Base-by-base conservation (phyloP, 768 basidiomycete genomes). In the Gymnopilus dilepis region DNA sequence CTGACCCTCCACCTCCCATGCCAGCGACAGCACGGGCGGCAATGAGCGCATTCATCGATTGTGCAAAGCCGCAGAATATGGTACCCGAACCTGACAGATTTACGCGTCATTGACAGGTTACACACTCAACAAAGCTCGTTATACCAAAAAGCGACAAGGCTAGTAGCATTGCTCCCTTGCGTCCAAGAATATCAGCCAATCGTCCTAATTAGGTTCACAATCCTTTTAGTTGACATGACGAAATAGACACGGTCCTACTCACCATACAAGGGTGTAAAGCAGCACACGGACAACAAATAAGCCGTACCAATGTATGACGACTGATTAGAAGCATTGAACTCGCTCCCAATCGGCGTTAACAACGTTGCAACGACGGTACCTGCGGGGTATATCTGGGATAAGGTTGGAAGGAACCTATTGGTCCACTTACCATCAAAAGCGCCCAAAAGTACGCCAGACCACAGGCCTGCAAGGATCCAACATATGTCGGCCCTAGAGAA, bases 221-320 rank as follows among this genome's bases (percentile, higher is more conserved):
- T 65, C 51, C 33, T 43, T 38, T 57, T 42, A 55, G 59, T 55
- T 64, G 21, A 47, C 40, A 59, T 88, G 67, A 69, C 62, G 62
- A 59, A 41, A 67, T 57, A 55, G 15, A 8, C 52, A 69, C 66
- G n/a, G n/a, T 51, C 22, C 43, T 21, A 74, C 82, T 67, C 63
- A 88, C 92, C 92, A 80, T 94, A 94, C 65, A 94, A 76, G 60
- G 94, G 95, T 21, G 94, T 94, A 74, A 95, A 95, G 76, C 92
- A 95, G 70, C 94, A 95, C 40, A 95, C 86, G 56, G 91, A 93
- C 45, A 95, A 80, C 65, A 96, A 78, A 77, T 95, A 95, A 12
- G 92, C 84, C 12, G 94, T 94, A 31, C 92, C 95, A 60, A 97
- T 88, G 74, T 96, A 95, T 1, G 91, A 91, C 13, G 92, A 84